Percentiles rank a stretch among this genome's conserved stretches.
These are phyloP conservation scores for Trichoderma hamatum DNA, from an alignment of 2,329 filamentous ascomycete genomes.

Conservation along the genomic window DNA sequence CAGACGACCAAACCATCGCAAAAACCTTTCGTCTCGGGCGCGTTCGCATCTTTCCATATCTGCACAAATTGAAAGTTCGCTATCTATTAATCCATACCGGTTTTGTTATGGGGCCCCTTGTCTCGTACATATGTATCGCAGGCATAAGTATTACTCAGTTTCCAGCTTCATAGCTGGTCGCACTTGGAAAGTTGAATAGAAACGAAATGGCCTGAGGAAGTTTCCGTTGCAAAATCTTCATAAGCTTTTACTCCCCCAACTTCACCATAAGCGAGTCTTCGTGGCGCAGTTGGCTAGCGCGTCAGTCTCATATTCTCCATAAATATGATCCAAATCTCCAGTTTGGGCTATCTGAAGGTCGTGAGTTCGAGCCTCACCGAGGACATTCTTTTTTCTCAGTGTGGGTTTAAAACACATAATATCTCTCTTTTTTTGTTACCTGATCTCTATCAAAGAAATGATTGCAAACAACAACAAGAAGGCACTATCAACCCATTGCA, in stretches of 20 bases:
- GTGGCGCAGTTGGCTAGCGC: conserved; percentile 37
- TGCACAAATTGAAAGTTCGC: too few relatives aligned
- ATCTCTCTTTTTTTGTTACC: neutral
- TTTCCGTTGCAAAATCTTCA: neutral
- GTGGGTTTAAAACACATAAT: neutral
- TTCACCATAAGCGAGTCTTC: conserved; percentile 29
- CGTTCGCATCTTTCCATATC: too few relatives aligned
- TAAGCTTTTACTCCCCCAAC: neutral
- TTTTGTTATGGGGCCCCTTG: too few relatives aligned
- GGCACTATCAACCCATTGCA: neutral
- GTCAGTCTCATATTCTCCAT: conserved; percentile 33
- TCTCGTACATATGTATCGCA: too few relatives aligned
- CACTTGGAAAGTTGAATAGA: neutral
- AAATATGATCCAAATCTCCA: conserved; percentile 35
- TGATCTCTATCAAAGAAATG: too few relatives aligned
- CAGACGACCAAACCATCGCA: too few relatives aligned
- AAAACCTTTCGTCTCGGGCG: too few relatives aligned
- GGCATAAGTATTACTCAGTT: neutral
- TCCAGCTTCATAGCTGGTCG: neutral
- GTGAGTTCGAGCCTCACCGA: conserved; percentile 55
- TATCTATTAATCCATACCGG: too few relatives aligned
- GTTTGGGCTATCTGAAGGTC: conserved; percentile 46
- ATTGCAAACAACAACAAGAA: neutral
- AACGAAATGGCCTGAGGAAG: neutral
- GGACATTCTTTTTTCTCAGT: conserved; percentile 38